Evolutionary conservation across 2,329 filamentous ascomycete species (phyloP).

Genomic region (Byssochlamys sp.): DNA sequence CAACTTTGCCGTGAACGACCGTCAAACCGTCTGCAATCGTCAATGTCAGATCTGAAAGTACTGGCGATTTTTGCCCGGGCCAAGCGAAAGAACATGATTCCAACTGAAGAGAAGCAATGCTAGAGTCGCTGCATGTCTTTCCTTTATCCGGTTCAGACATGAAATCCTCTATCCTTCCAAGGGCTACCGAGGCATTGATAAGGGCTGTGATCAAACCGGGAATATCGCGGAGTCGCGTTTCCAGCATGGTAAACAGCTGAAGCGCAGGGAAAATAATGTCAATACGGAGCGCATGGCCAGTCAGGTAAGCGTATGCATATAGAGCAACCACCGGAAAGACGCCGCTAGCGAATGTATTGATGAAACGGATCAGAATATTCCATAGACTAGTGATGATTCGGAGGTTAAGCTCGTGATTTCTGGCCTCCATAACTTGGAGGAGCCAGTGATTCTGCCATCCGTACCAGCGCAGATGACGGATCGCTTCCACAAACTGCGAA

Average conservation of each 20-base stretch:
- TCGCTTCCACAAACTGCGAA: constrained; percentile 76
- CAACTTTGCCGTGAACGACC: constrained; percentile 55
- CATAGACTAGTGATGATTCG: constrained; percentile 57
- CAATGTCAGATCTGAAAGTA: constrained; percentile 46
- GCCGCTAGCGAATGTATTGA: constrained; percentile 62
- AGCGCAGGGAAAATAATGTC: constrained; percentile 81
- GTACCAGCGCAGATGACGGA: constrained; percentile 71
- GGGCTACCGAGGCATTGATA: constrained; percentile 72
- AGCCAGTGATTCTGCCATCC: constrained; percentile 74
- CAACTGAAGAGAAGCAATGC: constrained; percentile 33
- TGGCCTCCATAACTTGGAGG: constrained; percentile 55
- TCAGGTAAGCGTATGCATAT: constrained; percentile 66
- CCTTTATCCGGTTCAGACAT: constrained; percentile 80
- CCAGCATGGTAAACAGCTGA: constrained; percentile 67
- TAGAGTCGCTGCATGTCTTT: constrained; percentile 40
- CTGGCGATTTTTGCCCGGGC: constrained; percentile 55
- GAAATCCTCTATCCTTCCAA: constrained; percentile 72
- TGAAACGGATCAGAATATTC: constrained; percentile 53
- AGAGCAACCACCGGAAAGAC: constrained; percentile 74
- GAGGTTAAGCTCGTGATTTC: constrained; percentile 57
- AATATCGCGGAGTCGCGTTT: constrained; percentile 62
- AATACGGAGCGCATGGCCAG: constrained; percentile 58
- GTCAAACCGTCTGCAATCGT: constrained; percentile 49
- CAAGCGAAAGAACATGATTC: constrained; percentile 65
- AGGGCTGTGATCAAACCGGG: constrained; percentile 66